Percentiles rank a stretch among this genome's conserved stretches.
phyloP scores from a whole-genome alignment of 2,329 filamentous ascomycete species.

The Coccinonectria pachysandricola region DNA sequence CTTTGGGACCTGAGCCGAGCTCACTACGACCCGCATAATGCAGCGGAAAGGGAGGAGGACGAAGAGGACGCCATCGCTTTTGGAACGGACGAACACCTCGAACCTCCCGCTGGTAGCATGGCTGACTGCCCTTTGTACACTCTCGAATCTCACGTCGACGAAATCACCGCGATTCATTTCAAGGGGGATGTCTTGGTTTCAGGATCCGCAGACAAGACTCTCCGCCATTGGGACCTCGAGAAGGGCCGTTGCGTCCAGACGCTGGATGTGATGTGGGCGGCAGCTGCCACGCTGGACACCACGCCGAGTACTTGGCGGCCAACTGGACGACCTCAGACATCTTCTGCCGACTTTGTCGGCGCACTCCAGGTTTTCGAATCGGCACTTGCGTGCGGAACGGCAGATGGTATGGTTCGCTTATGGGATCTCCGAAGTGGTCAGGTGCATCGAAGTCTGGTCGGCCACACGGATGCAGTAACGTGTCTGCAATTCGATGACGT shows the following conservation, averaged over 20 bases:
- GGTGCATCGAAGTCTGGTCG: constrained; percentile 91
- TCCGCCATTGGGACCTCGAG: constrained; percentile 94
- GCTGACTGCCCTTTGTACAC: constrained; percentile 82
- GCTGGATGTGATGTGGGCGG: constrained; percentile 94
- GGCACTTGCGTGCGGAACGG: constrained; percentile 88
- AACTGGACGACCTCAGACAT: constrained; percentile 48
- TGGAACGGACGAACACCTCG: constrained; percentile 60
- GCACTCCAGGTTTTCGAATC: constrained; percentile 93
- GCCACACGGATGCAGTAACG: constrained; percentile 90
- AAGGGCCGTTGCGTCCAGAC: constrained; percentile 98
- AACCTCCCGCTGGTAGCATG: constrained; percentile 70
- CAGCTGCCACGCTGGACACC: constrained; percentile 60
- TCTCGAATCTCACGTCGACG: constrained; percentile 81
- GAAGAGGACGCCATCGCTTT: constrained; percentile 63
- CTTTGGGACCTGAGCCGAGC: constrained; percentile 91
- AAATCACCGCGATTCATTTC: constrained; percentile 91
- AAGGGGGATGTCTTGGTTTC: constrained; percentile 83
- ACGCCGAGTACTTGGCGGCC: constrained; percentile 62
- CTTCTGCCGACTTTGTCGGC: constrained; percentile 82
- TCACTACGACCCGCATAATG: constrained; percentile 64
- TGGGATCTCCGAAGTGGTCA: constrained; percentile 96
- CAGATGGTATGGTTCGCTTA: constrained; percentile 90
- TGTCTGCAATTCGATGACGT: constrained; percentile 94
- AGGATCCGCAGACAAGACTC: constrained; percentile 91
- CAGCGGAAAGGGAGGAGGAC: constrained; percentile 50